Evolutionary conservation across 306 rosid genomes (phyloP), one percentile per base, ranked within the genome.

Genomic region (Herpetospermum pedunculosum): DNA sequence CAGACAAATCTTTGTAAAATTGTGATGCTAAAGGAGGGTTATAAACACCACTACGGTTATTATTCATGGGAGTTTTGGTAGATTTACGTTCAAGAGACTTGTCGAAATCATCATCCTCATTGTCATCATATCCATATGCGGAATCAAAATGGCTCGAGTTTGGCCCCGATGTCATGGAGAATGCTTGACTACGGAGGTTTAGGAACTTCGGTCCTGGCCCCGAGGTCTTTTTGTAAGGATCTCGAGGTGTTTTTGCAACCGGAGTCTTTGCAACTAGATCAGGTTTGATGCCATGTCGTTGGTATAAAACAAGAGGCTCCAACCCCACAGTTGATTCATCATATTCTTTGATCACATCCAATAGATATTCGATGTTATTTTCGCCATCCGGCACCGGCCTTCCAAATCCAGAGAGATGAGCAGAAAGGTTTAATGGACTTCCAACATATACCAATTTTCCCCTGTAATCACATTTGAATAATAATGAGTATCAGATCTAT

Each of bases 371-470:
- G 6, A 89, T 73, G 73, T 79, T 76, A 78, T 90, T 87, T 71
- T 93, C 98, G 35, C 88, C 85, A 13, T 90, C 93, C 5, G 98
- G 98, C 4, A 90, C 82, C 9, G 93, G 88, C 83, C 97, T 90
- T 81, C 97, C 96, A 78, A 93, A 90, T 78, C 92, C 87, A 0
- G 80, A 55, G 55, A 93, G 87, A 82, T 90, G 84, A 35, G 83
- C 75, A 23, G 84, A 65, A 13, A 93, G 76, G 76, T 80, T 87
- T 55, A 37, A 71, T 14, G 97, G 93, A 49, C 78, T 89, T 83
- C 98, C 97, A 87, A 84, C 70, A 81, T 93, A 93, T 79, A 90
- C 50, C 58, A 90, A 43, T 75, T 85, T 87, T 72, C 97, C 97
- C 87, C 98, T 90, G 81, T 77, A 70, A 70, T 21, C 75, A 57